Conservation (phyloP, 1,284 basidiomycete species). For the Trametes versicolor region DNA sequence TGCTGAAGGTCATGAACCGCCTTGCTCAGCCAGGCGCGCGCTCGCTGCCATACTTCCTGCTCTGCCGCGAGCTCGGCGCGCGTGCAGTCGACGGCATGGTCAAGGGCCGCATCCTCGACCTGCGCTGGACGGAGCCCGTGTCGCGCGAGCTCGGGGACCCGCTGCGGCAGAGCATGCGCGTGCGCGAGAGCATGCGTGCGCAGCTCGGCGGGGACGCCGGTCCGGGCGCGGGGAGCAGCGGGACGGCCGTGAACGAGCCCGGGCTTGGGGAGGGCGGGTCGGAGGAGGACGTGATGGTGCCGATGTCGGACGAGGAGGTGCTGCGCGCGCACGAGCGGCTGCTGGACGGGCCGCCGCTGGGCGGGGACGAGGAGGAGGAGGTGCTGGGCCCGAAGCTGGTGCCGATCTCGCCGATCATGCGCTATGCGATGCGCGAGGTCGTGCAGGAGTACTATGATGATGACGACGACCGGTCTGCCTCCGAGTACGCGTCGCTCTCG, state of each 20-base stretch:
- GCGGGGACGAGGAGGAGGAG: slow-evolving; percentile 59
- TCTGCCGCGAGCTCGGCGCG: slow-evolving; percentile 82
- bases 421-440: slow-evolving; percentile 82
- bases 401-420: slow-evolving; percentile 80
- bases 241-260: slow-evolving; percentile 47
- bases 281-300: slow-evolving; percentile 45
- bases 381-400: slow-evolving; percentile 77
- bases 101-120: slow-evolving; percentile 73
- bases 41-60: slow-evolving; percentile 77
- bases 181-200: slow-evolving; percentile 44
- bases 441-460: slow-evolving; percentile 82
- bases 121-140: slow-evolving; percentile 79
- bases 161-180: slow-evolving; percentile 41
- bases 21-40: slow-evolving; percentile 67
- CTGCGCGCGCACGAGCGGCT: slow-evolving; percentile 43
- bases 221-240: slow-evolving; percentile 47
- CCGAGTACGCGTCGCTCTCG: slow-evolving; percentile 76
- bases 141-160: slow-evolving; percentile 51
- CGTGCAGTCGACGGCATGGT: slow-evolving; percentile 85
- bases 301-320: slow-evolving; percentile 46
- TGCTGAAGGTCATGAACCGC: slow-evolving; percentile 79
- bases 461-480: slow-evolving; percentile 70
- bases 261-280: slow-evolving; percentile 17
- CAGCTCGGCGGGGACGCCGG: slow-evolving; percentile 39
- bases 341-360: slow-evolving; percentile 39